Conservation (phyloP, 495 filamentous ascomycete genomes). For the Penicillium psychrofluorescens region DNA sequence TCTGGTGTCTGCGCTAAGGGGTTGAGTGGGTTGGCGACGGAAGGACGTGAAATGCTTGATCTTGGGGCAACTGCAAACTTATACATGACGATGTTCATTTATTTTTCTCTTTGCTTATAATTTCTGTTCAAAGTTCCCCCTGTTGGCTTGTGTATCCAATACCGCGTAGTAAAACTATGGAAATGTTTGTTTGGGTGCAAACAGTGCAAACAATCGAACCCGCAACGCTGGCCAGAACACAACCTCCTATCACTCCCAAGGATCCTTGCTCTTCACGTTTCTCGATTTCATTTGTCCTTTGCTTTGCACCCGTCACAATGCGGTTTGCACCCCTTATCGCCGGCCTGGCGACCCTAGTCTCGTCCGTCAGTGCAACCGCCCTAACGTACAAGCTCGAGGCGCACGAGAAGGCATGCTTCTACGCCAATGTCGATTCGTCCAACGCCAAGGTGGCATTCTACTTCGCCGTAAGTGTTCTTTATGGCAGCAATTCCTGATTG, state of each 20-base stretch:
- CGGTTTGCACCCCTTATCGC: constrained; percentile 29
- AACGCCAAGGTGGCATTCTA: constrained; percentile 95
- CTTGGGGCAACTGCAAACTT: not conserved
- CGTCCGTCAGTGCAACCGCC: constrained; percentile 65
- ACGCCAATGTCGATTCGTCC: constrained; percentile 56
- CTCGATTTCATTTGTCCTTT: too few relatives aligned
- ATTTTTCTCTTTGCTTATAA: not conserved
- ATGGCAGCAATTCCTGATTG: too few relatives aligned
- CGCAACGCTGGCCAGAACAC: constrained; percentile 32
- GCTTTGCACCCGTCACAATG: constrained; percentile 19
- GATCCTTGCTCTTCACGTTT: too few relatives aligned
- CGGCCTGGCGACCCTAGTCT: constrained; percentile 59
- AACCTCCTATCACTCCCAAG: constrained; percentile 8
- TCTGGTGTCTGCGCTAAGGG: too few relatives aligned
- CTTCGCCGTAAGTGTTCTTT: constrained; percentile 70
- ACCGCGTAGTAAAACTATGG: not conserved
- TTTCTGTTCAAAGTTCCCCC: too few relatives aligned
- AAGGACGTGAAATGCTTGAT: not conserved
- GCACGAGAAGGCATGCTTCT: constrained; percentile 96
- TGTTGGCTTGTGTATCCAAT: too few relatives aligned
- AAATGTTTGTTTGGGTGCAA: constrained; percentile 25
- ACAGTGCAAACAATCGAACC: constrained; percentile 28
- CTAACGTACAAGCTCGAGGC: constrained; percentile 88
- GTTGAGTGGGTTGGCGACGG: not conserved
- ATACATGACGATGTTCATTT: not conserved